These are phyloP conservation scores for Trypanosoma congolense DNA, from an alignment of 208 protist genomes.

Conservation along the genomic window DNA sequence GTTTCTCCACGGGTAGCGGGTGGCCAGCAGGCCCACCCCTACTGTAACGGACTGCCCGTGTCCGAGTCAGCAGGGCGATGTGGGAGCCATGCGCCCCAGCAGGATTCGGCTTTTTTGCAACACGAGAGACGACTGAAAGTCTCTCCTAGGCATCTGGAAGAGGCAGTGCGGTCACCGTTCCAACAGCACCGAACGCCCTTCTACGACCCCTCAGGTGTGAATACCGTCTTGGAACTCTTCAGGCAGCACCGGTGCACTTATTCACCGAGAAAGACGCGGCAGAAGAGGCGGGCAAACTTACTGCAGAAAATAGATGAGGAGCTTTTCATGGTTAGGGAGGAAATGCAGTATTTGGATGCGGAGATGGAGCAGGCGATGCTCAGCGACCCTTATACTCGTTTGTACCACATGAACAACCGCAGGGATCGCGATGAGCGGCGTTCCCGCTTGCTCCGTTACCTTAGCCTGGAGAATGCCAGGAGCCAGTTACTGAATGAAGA, in stretches of 20 bases:
- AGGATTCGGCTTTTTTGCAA: not conserved
- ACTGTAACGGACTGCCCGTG: not conserved
- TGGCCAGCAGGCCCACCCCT: too few relatives aligned
- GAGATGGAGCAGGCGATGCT: constrained; percentile 19
- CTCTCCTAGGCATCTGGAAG: not conserved
- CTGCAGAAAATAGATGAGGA: constrained; percentile 14
- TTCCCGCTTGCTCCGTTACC: constrained; percentile 36
- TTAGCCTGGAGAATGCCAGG: constrained; percentile 45
- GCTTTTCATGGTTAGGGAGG: constrained; percentile 7
- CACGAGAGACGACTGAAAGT: not conserved
- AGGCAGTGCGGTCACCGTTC: not conserved
- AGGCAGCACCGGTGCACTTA: not conserved
- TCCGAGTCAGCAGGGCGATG: not conserved
- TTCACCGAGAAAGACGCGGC: not conserved
- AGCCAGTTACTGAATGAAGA: constrained; percentile 47
- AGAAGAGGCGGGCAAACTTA: constrained; percentile 5
- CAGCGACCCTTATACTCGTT: constrained; percentile 47
- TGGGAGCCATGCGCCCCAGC: not conserved
- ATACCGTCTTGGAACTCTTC: constrained; percentile 1
- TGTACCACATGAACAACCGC: constrained; percentile 85
- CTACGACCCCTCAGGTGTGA: not conserved
- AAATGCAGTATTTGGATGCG: constrained; percentile 4
- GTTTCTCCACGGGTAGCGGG: too few relatives aligned
- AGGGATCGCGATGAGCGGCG: constrained; percentile 64
- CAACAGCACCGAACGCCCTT: not conserved